Evolutionary conservation across 2,329 filamentous ascomycete species (phyloP).

Genomic region (Penicillium sumatraense): DNA sequence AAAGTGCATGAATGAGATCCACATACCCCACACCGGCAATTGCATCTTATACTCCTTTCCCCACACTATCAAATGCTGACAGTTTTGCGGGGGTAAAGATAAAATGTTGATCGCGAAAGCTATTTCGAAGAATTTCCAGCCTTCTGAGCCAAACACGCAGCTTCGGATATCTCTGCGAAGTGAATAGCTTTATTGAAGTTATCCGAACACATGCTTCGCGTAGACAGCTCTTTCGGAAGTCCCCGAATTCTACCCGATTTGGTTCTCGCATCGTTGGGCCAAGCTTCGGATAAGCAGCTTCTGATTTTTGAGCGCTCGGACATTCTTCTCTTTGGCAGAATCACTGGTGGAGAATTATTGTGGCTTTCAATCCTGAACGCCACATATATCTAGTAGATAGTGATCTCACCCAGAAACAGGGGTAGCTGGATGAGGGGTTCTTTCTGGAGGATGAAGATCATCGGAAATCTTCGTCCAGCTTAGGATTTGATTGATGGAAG

Average conservation of each 20-base stretch:
- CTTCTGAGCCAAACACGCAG: slow-evolving; percentile 2
- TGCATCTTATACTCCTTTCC: slow-evolving; percentile 7
- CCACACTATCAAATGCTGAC: neutral
- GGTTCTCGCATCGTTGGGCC: neutral
- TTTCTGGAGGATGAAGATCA: neutral
- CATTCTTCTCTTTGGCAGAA: neutral
- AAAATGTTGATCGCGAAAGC: neutral
- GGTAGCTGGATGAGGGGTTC: slow-evolving; percentile 2
- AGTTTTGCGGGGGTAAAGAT: slow-evolving; percentile 9
- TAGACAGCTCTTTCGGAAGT: neutral
- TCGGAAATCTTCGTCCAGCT: neutral
- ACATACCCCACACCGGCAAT: slow-evolving; percentile 4
- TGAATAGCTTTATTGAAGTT: neutral
- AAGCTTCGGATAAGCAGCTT: slow-evolving; percentile 2
- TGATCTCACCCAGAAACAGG: neutral
- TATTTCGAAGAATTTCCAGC: neutral
- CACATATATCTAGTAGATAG: too few species aligned
- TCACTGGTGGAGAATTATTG: slow-evolving; percentile 2
- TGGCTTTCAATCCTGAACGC: neutral
- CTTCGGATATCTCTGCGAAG: neutral
- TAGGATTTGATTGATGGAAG: slow-evolving; percentile 8
- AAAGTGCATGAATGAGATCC: neutral
- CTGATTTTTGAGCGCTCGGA: neutral
- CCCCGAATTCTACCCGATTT: slow-evolving; percentile 2
- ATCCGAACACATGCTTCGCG: neutral